Base-by-base conservation (phyloP, 495 filamentous ascomycete species). In the Aspergillus panamensis region DNA sequence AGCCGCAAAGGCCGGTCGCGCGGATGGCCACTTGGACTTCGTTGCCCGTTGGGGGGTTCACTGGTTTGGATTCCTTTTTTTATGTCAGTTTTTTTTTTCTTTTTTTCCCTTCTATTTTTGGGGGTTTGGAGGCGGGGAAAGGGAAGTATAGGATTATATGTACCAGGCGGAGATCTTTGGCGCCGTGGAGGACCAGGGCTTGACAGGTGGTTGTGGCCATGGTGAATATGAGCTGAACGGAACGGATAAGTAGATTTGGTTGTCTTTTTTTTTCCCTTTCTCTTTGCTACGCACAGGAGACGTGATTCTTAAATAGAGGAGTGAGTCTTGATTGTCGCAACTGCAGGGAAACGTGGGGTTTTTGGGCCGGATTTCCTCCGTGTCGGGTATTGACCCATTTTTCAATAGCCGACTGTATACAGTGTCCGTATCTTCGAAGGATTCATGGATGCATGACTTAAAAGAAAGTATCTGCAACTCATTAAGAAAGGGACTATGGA, bases 1-100 rank as follows among this genome's bases (percentile, higher is more conserved):
- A 91, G 61, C 90, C 90, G 70, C 89, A 92, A 68, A 94, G 84
- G 31, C 88, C 88, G 1, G 89, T 92, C 19, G 86, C 83, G 67
- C 81, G 82, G 64, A 92, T 77, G 62, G 84, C 79, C 62, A 92
- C 79, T 75, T 92, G 90, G 50, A 92, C 80, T 62, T 92, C 85
- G 14, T 75, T 78, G 55, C 70, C 73, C 14, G 61, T 59, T 10
- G 82, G 82, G 6, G 72, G 63, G 31, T 71, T 33, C 39, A 82
- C 69, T 2, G 66, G 60, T 59, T 75, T 67, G 9, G 69, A 62
- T 69, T 80, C 76, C 79, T 81, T 61, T 8, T 13, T 39, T 39
- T 39, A n/a, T 39, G 10, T 12, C 10, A 12, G 35, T 25, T 25
- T 25, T 25, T 25, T 2, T 25, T 25, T 25, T 25, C 25, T n/a